These are phyloP conservation scores for Phylloporus rhodoxanthus DNA, from an alignment of 768 basidiomycete species.

Conservation along the genomic window DNA sequence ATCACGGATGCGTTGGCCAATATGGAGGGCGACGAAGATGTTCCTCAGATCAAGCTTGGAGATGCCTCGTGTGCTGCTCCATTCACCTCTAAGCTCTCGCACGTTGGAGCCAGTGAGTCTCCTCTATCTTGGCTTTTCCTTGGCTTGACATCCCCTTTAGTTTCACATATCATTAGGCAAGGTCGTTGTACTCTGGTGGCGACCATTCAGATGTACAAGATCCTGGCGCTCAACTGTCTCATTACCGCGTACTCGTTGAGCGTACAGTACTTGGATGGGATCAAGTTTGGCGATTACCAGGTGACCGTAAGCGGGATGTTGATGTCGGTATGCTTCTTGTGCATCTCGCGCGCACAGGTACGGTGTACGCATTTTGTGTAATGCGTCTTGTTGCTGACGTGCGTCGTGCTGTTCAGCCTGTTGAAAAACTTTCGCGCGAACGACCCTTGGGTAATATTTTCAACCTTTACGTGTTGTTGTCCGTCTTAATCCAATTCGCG, in stretches of 20 bases:
- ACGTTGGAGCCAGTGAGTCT: conserved; percentile 87
- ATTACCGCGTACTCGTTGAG: conserved; percentile 98
- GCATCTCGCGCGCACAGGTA: conserved; percentile 96
- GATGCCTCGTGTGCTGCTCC: conserved; percentile 98
- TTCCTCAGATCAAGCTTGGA: conserved; percentile 98
- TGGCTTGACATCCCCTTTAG: conserved; percentile 35
- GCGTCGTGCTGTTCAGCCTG: conserved; percentile 67
- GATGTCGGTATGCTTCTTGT: conserved; percentile 98
- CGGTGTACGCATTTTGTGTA: conserved; percentile 15
- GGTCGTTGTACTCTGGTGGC: conserved; percentile 98
- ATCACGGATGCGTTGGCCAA: conserved; percentile 86
- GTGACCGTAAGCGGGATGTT: conserved; percentile 88
- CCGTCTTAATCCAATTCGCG: conserved; percentile 88
- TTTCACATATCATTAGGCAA: conserved; percentile 96
- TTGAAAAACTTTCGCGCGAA: conserved; percentile 90
- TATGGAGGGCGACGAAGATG: conserved; percentile 91
- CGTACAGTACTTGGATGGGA: conserved; percentile 96
- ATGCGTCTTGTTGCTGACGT: neutral
- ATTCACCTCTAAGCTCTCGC: conserved; percentile 97
- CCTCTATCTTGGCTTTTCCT: neutral
- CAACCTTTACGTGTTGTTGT: conserved; percentile 90
- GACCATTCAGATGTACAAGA: conserved; percentile 99
- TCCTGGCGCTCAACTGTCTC: conserved; percentile 92
- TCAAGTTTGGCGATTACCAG: conserved; percentile 99
- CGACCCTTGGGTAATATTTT: conserved; percentile 94